Evolutionary conservation across 2,329 filamentous ascomycete species (phyloP).

Genomic region (Paramyrothecium sp.): DNA sequence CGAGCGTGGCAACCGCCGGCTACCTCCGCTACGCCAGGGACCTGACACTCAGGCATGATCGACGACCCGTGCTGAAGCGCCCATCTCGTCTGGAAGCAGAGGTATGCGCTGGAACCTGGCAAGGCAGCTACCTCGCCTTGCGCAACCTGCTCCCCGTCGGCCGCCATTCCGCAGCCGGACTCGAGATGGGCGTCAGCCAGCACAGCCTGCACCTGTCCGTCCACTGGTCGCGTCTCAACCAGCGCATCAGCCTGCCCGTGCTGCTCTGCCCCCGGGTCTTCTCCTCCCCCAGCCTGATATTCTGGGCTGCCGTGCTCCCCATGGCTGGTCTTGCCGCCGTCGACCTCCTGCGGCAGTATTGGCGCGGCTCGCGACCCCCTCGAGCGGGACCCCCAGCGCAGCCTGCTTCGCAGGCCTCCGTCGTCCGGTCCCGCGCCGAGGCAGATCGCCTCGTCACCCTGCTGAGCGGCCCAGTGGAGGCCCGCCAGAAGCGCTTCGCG

Average conservation of each 20-base stretch:
- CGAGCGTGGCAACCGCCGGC: constrained; percentile 23
- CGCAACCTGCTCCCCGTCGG: constrained; percentile 41
- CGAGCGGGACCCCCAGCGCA: constrained; percentile 5
- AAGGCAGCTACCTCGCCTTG: constrained; percentile 38
- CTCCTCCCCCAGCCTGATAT: constrained; percentile 26
- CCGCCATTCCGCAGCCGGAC: constrained; percentile 38
- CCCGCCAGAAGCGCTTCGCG: constrained; percentile 32
- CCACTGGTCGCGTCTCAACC: constrained; percentile 45
- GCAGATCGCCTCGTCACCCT: constrained; percentile 44
- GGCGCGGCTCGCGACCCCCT: constrained; percentile 8
- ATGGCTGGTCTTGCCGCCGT: constrained; percentile 36
- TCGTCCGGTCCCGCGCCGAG: constrained; percentile 36
- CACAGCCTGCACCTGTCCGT: constrained; percentile 42
- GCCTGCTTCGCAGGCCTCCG: constrained; percentile 16
- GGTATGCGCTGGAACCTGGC: constrained; percentile 33
- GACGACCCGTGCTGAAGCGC: constrained; percentile 3
- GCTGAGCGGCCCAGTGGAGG: constrained; percentile 37
- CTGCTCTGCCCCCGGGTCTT: constrained; percentile 30
- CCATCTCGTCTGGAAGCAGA: constrained; percentile 40
- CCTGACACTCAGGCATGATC: constrained; percentile 18
- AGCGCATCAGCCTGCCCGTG: constrained; percentile 43
- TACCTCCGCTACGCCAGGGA: constrained; percentile 32
- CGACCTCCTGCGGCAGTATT: constrained; percentile 25
- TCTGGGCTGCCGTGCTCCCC: constrained; percentile 38
- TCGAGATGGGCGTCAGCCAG: constrained; percentile 41